Percentiles rank a stretch among this genome's conserved stretches.
Evolutionary conservation across 805 yeast genomes (phyloP).

Genomic region (Candida mattraensis): DNA sequence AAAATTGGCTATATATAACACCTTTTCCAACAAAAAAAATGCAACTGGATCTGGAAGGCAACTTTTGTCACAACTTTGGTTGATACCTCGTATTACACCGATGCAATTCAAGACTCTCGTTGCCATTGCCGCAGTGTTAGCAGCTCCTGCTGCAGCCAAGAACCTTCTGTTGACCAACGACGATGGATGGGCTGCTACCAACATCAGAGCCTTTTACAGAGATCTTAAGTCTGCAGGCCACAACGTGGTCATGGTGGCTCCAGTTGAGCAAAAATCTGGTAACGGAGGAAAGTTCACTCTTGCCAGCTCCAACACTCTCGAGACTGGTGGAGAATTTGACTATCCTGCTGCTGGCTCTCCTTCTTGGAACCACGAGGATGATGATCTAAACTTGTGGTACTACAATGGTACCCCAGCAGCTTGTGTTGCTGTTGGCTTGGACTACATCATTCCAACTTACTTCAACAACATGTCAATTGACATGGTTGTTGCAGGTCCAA

Average conservation of each 20-base stretch:
- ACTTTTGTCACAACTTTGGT: too few species aligned
- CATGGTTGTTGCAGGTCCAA: conserved; percentile 52
- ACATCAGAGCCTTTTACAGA: conserved; percentile 55
- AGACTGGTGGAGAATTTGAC: conserved; percentile 46
- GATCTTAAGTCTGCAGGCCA: conserved; percentile 48
- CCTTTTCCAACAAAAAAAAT: too few species aligned
- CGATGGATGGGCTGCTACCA: conserved; percentile 59
- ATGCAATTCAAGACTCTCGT: conserved; percentile 7
- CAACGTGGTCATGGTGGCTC: conserved; percentile 50
- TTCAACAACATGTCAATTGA: conserved; percentile 46
- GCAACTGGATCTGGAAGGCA: too few species aligned
- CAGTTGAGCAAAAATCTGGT: conserved; percentile 52
- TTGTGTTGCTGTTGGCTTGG: conserved; percentile 48
- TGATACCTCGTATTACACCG: too few species aligned
- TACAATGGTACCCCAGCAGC: conserved; percentile 59
- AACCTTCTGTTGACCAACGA: conserved; percentile 54
- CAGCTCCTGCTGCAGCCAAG: conserved; percentile 29
- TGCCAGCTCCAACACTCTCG: conserved; percentile 40
- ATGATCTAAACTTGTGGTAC: conserved; percentile 48
- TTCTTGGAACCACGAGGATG: conserved; percentile 53
- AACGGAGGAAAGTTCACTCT: conserved; percentile 53
- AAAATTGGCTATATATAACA: too few species aligned
- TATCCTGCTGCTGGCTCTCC: conserved; percentile 50
- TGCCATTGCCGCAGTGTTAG: conserved; percentile 5
- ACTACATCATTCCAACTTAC: conserved; percentile 46